A percentile compares a stretch with the other conserved stretches of the same genome.
phyloP scores from a whole-genome alignment of 1,284 basidiomycete genomes.

The Laetiporus sulphureus region DNA sequence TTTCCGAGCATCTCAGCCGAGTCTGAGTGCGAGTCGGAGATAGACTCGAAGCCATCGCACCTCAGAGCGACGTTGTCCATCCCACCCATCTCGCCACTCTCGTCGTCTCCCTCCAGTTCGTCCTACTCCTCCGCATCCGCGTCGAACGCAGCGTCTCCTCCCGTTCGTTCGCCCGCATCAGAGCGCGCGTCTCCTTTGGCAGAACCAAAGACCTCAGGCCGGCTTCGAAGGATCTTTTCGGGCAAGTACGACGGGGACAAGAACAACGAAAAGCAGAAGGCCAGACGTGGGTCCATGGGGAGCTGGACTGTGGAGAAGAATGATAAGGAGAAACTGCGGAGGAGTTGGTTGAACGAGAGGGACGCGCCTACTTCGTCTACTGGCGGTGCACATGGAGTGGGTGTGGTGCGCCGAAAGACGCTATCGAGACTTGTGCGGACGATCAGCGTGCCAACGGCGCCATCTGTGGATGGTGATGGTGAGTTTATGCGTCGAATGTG shows the following conservation, averaged over 20 bases:
- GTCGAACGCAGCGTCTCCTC: neutral
- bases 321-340: neutral
- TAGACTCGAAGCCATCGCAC: conserved; percentile 5
- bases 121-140: conserved; percentile 12
- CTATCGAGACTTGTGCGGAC: conserved; percentile 3
- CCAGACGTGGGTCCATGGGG: conserved; percentile 1
- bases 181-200: neutral
- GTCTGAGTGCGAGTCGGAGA: conserved; percentile 5
- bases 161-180: conserved; percentile 9
- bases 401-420: conserved; percentile 2
- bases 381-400: neutral
- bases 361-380: too few relatives aligned
- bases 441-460: neutral
- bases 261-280: too few relatives aligned
- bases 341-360: conserved; percentile 1
- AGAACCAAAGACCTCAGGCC: conserved; percentile 4
- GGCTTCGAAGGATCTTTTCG: conserved; percentile 16
- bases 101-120: conserved; percentile 14
- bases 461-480: conserved; percentile 2
- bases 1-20: conserved; percentile 2
- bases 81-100: conserved; percentile 1
- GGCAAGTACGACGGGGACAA: conserved; percentile 11
- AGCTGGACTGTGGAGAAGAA: conserved; percentile 4
- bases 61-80: conserved; percentile 6
- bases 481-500: too few relatives aligned